Percentiles rank a stretch among this genome's conserved stretches.
phyloP scores from a whole-genome alignment of 1,139 yeast genomes.

The Suhomyces taliae region DNA sequence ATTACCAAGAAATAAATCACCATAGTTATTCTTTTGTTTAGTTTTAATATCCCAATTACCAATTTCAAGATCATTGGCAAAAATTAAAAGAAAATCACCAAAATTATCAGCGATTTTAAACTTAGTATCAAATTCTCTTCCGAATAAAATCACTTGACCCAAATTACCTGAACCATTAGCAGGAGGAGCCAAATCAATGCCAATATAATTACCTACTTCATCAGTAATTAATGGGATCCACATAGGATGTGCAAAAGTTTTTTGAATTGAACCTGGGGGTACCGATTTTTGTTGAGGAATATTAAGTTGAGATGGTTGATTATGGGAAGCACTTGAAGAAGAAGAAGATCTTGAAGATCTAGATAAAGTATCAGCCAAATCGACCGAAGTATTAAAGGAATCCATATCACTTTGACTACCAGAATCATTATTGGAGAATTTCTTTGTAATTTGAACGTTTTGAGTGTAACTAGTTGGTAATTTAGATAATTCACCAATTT shows the following conservation, averaged over 20 bases:
- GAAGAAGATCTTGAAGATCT: slow-evolving; percentile 7
- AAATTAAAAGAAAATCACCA: slow-evolving; percentile 77
- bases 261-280: slow-evolving; percentile 72
- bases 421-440: slow-evolving; percentile 17
- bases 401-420: slow-evolving; percentile 4
- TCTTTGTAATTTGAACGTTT: slow-evolving; percentile 20
- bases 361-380: slow-evolving; percentile 6
- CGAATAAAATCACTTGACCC: slow-evolving; percentile 88
- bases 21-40: slow-evolving; percentile 43
- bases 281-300: slow-evolving; percentile 67
- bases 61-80: slow-evolving; percentile 80
- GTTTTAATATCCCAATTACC: slow-evolving; percentile 71
- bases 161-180: slow-evolving; percentile 54
- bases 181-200: slow-evolving; percentile 86
- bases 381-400: slow-evolving; percentile 6
- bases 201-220: slow-evolving; percentile 86
- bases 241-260: slow-evolving; percentile 76
- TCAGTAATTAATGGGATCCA: slow-evolving; percentile 94
- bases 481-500: slow-evolving; percentile 25
- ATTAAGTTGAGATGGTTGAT: slow-evolving; percentile 7
- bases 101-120: slow-evolving; percentile 76
- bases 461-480: slow-evolving; percentile 27
- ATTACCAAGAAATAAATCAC: slow-evolving; percentile 57
- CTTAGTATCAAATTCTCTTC: slow-evolving; percentile 86
- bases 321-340: slow-evolving; percentile 3